These are phyloP conservation scores for Penicillium waksmanii DNA, from an alignment of 495 filamentous ascomycete species.

Conservation along the genomic window DNA sequence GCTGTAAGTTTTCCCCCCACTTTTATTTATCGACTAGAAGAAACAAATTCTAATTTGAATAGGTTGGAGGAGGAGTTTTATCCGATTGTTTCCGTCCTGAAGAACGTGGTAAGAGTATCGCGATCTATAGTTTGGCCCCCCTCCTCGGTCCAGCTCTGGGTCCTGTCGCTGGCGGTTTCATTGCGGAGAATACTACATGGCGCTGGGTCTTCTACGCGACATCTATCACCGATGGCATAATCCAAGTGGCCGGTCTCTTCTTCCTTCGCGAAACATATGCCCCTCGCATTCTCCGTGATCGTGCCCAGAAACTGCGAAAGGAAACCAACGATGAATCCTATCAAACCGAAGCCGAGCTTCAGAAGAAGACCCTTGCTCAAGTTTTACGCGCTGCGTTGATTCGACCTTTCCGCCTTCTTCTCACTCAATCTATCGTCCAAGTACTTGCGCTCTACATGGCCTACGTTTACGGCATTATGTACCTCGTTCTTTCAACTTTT, in stretches of 20 bases:
- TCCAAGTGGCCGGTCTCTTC: conserved; percentile 67
- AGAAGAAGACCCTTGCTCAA: conserved; percentile 46
- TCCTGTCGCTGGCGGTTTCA: conserved; percentile 67
- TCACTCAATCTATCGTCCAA: conserved; percentile 64
- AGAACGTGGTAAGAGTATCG: conserved; percentile 65
- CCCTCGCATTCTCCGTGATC: conserved; percentile 61
- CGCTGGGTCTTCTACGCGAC: conserved; percentile 71
- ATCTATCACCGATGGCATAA: conserved; percentile 62
- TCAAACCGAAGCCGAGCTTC: conserved; percentile 65
- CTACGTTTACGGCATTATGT: conserved; percentile 74
- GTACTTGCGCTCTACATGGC: conserved; percentile 64
- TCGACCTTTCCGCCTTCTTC: conserved; percentile 60
- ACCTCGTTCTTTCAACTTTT: conserved; percentile 72
- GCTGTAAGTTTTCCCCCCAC: conserved; percentile 38
- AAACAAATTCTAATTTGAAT: neutral
- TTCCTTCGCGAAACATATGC: conserved; percentile 73
- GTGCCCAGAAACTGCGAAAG: conserved; percentile 59
- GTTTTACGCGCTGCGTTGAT: conserved; percentile 50
- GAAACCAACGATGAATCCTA: conserved; percentile 65
- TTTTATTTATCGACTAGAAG: neutral
- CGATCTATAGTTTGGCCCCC: conserved; percentile 66
- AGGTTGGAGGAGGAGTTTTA: conserved; percentile 63
- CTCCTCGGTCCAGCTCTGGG: conserved; percentile 70
- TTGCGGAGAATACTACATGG: conserved; percentile 70
- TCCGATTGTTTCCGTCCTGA: conserved; percentile 66